Base-by-base conservation (phyloP, 208 protist genomes). In the Blastocrithidia nonstop region DNA sequence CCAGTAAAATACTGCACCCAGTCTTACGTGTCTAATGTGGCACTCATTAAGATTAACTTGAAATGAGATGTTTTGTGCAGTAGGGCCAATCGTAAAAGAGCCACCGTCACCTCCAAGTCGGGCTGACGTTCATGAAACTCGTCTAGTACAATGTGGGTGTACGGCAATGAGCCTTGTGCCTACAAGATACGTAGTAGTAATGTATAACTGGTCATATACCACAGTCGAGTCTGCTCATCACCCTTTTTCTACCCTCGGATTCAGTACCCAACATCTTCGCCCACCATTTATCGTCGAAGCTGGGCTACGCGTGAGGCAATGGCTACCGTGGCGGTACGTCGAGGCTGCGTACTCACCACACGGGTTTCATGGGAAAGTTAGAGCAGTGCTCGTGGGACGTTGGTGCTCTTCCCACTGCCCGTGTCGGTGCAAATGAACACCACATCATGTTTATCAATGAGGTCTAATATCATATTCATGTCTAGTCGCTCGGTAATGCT, bases 61-160 rank as follows among this genome's bases (percentile, higher is more conserved):
- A 86, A 71, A 26, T 55, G 63, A 3, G 59, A 45, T 15, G 55
- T 52, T 38, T 60, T 41, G 26, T 61, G 57, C 8, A 61, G 53
- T 35, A 88, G 66, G 23, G 74, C 63, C 19, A 96, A 46, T 16
- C 83, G 84, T 24, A 96, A 62, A 28, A 95, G 49, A 1, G 83
- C 63, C 8, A 96, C 64, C 11, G 92, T 77, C 17, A 95, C 81
- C 66, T 96, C 88, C 9, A 78, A 62, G 31, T 95, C 86, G 1
- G 98, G 80, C 21, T 94, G 96, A 19, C 89, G 66, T 67, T 96
- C 92, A 56, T 96, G 92, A 43, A 95, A 90, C 47, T 96, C 92
- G 54, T 96, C 92, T 37, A 96, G 71, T n/a, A 96, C 74, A 27
- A 95, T 66, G 64, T 95, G 87, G 24, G 81, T 92, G 55, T 88